Percentiles rank a stretch among this genome's conserved stretches.
These are phyloP conservation scores for Elsinoe ampelina DNA, from an alignment of 2,329 filamentous ascomycete species.

Conservation along the genomic window DNA sequence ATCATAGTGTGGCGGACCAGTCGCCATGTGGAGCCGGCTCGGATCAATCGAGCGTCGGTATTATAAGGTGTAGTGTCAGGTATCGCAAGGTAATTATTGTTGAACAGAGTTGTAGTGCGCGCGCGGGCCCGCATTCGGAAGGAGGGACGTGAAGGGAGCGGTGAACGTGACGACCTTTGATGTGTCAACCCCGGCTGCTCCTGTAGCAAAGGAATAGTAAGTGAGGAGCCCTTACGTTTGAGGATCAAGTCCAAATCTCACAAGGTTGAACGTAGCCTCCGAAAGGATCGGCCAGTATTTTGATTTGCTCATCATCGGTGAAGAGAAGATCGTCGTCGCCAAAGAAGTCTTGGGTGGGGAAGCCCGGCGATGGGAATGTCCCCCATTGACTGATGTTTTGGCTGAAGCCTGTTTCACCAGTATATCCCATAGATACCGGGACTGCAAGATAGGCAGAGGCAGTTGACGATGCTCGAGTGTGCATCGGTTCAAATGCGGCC, in stretches of 20 bases:
- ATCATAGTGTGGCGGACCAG: constrained; percentile 14
- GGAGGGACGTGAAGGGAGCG: neutral
- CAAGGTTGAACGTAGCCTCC: constrained; percentile 13
- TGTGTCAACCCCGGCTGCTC: constrained; percentile 12
- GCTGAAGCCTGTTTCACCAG: constrained; percentile 21
- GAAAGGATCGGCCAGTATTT: constrained; percentile 1
- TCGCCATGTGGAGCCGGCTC: constrained; percentile 10
- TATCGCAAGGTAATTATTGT: neutral
- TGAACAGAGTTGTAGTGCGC: neutral
- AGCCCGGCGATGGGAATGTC: constrained; percentile 26
- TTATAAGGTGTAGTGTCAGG: neutral
- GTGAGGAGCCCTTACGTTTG: constrained; percentile 10
- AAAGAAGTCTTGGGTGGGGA: constrained; percentile 26
- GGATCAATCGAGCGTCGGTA: constrained; percentile 12
- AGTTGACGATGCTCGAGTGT: constrained; percentile 23
- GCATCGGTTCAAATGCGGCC: constrained; percentile 33
- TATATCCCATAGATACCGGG: constrained; percentile 22
- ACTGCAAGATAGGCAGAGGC: constrained; percentile 36
- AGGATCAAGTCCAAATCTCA: constrained; percentile 15
- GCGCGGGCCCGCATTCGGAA: neutral
- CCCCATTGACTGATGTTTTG: constrained; percentile 26
- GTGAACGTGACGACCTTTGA: constrained; percentile 4
- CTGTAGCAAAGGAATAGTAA: constrained; percentile 13
- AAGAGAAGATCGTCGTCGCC: constrained; percentile 33
- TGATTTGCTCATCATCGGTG: constrained; percentile 3